phyloP scores from a whole-genome alignment of 768 basidiomycete genomes.

The Suillus decipiens region DNA sequence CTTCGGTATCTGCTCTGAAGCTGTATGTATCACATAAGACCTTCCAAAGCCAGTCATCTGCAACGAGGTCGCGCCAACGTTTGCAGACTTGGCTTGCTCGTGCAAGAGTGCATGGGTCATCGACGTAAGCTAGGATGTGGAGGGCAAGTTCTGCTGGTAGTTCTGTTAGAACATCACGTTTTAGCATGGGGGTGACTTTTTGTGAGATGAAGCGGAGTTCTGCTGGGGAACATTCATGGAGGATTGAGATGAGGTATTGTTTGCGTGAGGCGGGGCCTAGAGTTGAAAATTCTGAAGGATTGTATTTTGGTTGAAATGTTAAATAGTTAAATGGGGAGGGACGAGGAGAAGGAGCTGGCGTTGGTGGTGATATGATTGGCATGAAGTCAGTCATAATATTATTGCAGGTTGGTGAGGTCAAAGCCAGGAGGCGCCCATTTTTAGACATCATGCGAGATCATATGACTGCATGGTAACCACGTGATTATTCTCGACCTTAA shows the following conservation, averaged over 20 bases:
- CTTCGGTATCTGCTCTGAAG: slow-evolving; percentile 39
- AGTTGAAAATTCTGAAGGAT: slow-evolving; percentile 33
- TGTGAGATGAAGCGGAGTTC: slow-evolving; percentile 70
- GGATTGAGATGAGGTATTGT: slow-evolving; percentile 51
- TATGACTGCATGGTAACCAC: background rate
- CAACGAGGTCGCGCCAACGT: slow-evolving; percentile 67
- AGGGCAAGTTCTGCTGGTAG: slow-evolving; percentile 72
- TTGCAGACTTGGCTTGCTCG: slow-evolving; percentile 70
- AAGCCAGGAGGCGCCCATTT: slow-evolving; percentile 9
- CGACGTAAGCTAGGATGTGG: slow-evolving; percentile 74
- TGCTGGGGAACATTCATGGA: slow-evolving; percentile 54
- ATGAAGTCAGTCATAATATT: background rate
- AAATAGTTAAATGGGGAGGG: slow-evolving; percentile 20
- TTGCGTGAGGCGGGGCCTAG: slow-evolving; percentile 44
- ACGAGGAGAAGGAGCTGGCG: slow-evolving; percentile 59
- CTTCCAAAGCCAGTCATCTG: slow-evolving; percentile 83
- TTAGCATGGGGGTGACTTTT: slow-evolving; percentile 63
- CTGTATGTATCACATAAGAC: slow-evolving; percentile 63
- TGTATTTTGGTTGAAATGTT: slow-evolving; percentile 14
- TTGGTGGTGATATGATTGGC: slow-evolving; percentile 59
- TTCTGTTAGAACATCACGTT: slow-evolving; percentile 58
- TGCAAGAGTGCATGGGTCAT: slow-evolving; percentile 71
- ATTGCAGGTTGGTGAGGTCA: no score
- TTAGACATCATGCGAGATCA: background rate
- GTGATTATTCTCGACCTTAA: background rate